A percentile compares a stretch with the other conserved stretches of the same genome.
Conservation (phyloP, 805 yeast species). For the Myxozyma geophila region DNA sequence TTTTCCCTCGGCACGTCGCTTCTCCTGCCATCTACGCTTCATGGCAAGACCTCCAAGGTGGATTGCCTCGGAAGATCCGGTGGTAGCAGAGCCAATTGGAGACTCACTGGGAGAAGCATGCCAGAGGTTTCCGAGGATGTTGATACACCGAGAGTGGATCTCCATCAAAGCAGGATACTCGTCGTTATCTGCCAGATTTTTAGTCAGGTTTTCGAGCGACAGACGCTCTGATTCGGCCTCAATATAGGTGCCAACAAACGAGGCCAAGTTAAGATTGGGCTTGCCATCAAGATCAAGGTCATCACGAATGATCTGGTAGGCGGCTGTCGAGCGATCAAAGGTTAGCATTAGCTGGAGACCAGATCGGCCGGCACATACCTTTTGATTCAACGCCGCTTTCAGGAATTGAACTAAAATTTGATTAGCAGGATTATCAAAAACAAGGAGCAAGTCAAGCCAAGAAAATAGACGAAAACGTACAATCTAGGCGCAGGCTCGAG, state of each 20-base stretch:
- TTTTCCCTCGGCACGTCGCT: slow-evolving; percentile 62
- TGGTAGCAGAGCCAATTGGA: slow-evolving; percentile 86
- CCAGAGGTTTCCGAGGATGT: slow-evolving; percentile 82
- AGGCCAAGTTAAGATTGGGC: slow-evolving; percentile 80
- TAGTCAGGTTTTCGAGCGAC: slow-evolving; percentile 71
- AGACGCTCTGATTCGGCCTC: slow-evolving; percentile 60
- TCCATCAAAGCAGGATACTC: slow-evolving; percentile 88
- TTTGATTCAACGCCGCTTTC: slow-evolving; percentile 25
- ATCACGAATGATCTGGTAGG: slow-evolving; percentile 68
- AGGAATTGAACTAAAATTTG: slow-evolving; percentile 25
- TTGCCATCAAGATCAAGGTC: slow-evolving; percentile 82
- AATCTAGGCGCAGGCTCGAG: slow-evolving; percentile 30
- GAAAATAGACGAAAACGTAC: slow-evolving; percentile 5
- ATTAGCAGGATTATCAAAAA: not conserved
- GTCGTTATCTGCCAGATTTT: slow-evolving; percentile 90
- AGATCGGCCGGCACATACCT: slow-evolving; percentile 1
- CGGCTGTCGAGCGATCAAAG: slow-evolving; percentile 41
- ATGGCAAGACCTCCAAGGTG: slow-evolving; percentile 92
- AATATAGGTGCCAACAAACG: slow-evolving; percentile 76
- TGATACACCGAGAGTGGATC: slow-evolving; percentile 78
- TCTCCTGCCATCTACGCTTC: slow-evolving; percentile 86
- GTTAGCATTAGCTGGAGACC: not conserved
- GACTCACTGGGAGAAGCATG: slow-evolving; percentile 58
- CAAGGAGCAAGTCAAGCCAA: too few species aligned
- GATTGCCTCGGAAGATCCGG: slow-evolving; percentile 93